Evolutionary conservation across 352 stramenopile genomes (phyloP), one percentile per base, ranked within the genome.

Genomic region (Globisporangium acanthophoron): DNA sequence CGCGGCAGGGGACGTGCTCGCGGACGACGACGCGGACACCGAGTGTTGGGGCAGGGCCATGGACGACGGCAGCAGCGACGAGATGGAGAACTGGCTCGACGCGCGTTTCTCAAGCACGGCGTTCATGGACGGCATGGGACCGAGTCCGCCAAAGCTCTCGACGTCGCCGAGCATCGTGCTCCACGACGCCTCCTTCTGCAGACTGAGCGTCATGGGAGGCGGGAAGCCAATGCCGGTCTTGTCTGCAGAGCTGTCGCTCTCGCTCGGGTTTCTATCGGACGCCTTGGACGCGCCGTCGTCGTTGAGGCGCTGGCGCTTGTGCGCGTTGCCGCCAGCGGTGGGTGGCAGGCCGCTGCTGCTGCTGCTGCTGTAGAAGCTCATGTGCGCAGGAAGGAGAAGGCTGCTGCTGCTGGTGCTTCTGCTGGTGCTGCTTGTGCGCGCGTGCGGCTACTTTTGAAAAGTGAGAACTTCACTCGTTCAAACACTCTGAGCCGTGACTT

Each of bases 111-210:
- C 80, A 35, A 93, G 62, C 54, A 89, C 71, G 0, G 80, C 48
- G 54, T 67, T 80, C 70, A 90, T 87, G 8, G 79, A 80, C 16
- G 83, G 83, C 62, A 91, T 90, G 7, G 76, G 73, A 0, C 78
- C 78, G 8, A 91, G 61, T 1, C 69, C 67, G 21, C 75, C 70
- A 57, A 89, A 89, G 62, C 66, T 82, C 24, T 91, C 80, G 3
- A 85, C 76, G 37, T 89, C 76, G n/a, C 69, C 64, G 3, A 91
- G 61, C 67, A 89, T 86, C 16, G 65, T 72, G 48, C 62, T 74
- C 80, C 80, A 91, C n/a, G 74, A 86, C 41, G 74, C 65, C 27
- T 91, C 80, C 55, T 91, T 91, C 66, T 88, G 78, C 44, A 90
- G 61, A 52, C 58, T 88, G 40, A 88, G 60, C 51, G 67, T 59